Evolutionary conservation across 257 asterid species (phyloP), one percentile per base, ranked within the genome.

Genomic region (Verbena officinalis): DNA sequence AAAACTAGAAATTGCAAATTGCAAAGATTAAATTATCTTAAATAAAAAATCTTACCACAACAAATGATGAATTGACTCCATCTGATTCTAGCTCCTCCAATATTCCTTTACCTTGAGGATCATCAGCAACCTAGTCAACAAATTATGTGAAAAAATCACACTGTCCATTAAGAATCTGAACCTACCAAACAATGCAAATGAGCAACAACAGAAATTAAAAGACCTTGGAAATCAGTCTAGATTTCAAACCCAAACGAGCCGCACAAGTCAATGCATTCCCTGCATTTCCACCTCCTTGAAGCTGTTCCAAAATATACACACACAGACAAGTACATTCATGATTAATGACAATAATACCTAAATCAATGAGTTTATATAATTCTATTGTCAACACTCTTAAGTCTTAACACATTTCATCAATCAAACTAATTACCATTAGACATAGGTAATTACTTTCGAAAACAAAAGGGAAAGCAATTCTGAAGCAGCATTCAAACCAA

Each of bases 211-310:
- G 22, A 22, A 56, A 72, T 34, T 60, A 20, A 12, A 4, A 62
- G 55, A 90, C 99, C 99, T 90, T 90, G 38, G 97, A 86, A 69
- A 93, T 90, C 50, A 93, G 75, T 63, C 92, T 80, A 16, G 99
- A 89, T 49, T 74, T 78, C 70, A 90, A 73, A 19, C 97, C 99
- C 70, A 93, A 72, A 40, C 96, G 96, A 65, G 96, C 96, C 4
- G 90, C 83, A 59, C 99, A 93, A 56, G 97, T 88, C 82, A 81
- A 74, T 36, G 97, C 91, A 81, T 93, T 93, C 67, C 96, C 97
- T 5, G 94, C 81, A 77, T 93, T 93, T 50, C 99, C 97, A 67
- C 99, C 99, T 72, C 96, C 97, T 80, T 87, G 95, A 49, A 74
- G 73, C 98, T 93, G 64, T 59, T 62, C 52, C 53, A 59, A 24